phyloP scores from a whole-genome alignment of 768 basidiomycete genomes.

The Filobasidium floriforme region DNA sequence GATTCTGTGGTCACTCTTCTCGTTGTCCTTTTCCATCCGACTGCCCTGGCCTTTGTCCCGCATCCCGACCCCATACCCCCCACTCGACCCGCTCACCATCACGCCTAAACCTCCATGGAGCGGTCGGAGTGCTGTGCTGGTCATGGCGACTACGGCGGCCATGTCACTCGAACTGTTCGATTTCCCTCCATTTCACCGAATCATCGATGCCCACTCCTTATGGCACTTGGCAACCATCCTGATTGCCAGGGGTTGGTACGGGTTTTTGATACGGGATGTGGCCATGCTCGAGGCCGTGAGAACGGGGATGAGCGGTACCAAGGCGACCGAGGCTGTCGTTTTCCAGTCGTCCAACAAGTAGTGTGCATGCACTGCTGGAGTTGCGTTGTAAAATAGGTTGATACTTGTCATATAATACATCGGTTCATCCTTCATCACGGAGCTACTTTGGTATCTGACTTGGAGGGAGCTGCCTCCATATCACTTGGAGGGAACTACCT shows the following conservation, averaged over 20 bases:
- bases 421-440: too few species aligned
- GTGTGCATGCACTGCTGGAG: too few species aligned
- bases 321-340: not conserved
- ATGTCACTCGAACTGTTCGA: slow-evolving; percentile 81
- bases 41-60: slow-evolving; percentile 49
- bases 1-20: slow-evolving; percentile 68
- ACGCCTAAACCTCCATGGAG: slow-evolving; percentile 18
- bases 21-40: slow-evolving; percentile 40
- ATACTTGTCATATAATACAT: too few species aligned
- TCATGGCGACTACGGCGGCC: slow-evolving; percentile 63
- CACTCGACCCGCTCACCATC: slow-evolving; percentile 31
- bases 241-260: slow-evolving; percentile 72
- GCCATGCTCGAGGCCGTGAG: slow-evolving; percentile 22
- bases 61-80: slow-evolving; percentile 50
- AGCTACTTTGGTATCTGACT: too few species aligned
- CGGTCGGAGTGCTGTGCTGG: slow-evolving; percentile 32
- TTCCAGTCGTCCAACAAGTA: too few species aligned
- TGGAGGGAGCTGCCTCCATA: too few species aligned
- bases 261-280: slow-evolving; percentile 69
- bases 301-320: not conserved
- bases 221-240: slow-evolving; percentile 86
- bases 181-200: slow-evolving; percentile 68
- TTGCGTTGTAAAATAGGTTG: too few species aligned
- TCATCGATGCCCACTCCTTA: slow-evolving; percentile 81
- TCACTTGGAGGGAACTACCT: too few species aligned